A percentile compares a stretch with the other conserved stretches of the same genome.
Conservation (phyloP, 2,329 filamentous ascomycete species). For the Colletotrichum higginsianum region DNA sequence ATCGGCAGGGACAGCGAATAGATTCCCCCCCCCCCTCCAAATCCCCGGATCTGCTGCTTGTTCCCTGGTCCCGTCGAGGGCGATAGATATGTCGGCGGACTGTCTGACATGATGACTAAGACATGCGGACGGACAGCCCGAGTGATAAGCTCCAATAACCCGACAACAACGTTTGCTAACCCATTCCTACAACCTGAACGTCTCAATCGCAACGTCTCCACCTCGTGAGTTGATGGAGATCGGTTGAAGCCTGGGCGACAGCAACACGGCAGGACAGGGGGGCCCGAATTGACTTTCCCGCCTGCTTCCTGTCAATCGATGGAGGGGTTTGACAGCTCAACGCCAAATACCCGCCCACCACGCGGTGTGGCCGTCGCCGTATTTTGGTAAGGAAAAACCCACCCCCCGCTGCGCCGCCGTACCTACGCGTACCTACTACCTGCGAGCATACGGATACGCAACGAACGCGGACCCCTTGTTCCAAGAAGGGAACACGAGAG, state of each 20-base stretch:
- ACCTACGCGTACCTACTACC: too few species aligned
- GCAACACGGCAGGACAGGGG: background rate
- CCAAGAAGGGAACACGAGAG: too few species aligned
- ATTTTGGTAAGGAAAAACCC: background rate
- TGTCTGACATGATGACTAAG: background rate
- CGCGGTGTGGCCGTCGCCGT: background rate
- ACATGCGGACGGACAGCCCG: background rate
- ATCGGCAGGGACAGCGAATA: constrained; percentile 20
- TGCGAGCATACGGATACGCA: background rate
- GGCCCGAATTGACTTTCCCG: background rate
- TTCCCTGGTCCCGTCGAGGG: background rate
- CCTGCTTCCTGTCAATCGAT: background rate
- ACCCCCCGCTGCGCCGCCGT: constrained; percentile 3
- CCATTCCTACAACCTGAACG: too few species aligned
- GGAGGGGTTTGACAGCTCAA: background rate
- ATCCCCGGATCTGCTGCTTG: constrained; percentile 13
- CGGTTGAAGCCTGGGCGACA: background rate
- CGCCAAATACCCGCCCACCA: background rate
- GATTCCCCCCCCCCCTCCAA: constrained; percentile 2
- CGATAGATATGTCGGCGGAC: background rate
- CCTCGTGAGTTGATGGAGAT: background rate
- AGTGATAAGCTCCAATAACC: background rate
- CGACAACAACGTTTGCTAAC: background rate
- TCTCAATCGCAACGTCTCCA: background rate
- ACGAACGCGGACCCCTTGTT: background rate